Evolutionary conservation across 208 protist genomes (phyloP), one percentile per base, ranked within the genome.

Genomic region (Wallacemonas sp.): DNA sequence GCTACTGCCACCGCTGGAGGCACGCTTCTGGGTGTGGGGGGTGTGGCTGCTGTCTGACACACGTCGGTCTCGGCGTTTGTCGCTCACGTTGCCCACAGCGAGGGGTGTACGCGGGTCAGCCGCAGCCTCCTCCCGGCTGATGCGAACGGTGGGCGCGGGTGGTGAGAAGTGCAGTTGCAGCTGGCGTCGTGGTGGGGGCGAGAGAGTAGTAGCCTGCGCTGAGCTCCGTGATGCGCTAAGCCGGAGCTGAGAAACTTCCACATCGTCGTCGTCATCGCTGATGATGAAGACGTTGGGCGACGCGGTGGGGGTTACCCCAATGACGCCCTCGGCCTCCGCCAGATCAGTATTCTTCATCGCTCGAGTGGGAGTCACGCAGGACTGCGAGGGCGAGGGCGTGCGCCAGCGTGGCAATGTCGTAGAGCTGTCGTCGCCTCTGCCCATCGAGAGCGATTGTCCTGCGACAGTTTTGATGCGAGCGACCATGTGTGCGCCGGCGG

Each of bases 1-100:
- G 31, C 71, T 77, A 53, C 66, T 82, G 15, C 71, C 62, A 8
- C 55, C 68, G 38, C 76, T 73, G 14, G 51, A 58, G 11, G 51
- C 51, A 6, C 51, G 51, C 4, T 6, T 17, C 17, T 19, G 51
- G 19, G n/a, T n/a, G n/a, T n/a, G n/a, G n/a, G n/a, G n/a, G n/a
- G n/a, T n/a, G n/a, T n/a, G n/a, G n/a, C n/a, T n/a, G n/a, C n/a
- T n/a, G n/a, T n/a, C n/a, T n/a, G n/a, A n/a, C n/a, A n/a, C n/a
- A n/a, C n/a, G n/a, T n/a, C n/a, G n/a, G n/a, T n/a, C n/a, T n/a
- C n/a, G n/a, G n/a, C n/a, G n/a, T n/a, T n/a, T n/a, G n/a, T n/a
- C n/a, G 44, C 17, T 49, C 17, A 19, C 44, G 5, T 49, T 22
- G 17, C 17, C 44, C 5, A 19, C 44, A 8, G 44, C 44, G 44